Base-by-base conservation (phyloP, 345 rosid species). In the Lumnitzera littorea region DNA sequence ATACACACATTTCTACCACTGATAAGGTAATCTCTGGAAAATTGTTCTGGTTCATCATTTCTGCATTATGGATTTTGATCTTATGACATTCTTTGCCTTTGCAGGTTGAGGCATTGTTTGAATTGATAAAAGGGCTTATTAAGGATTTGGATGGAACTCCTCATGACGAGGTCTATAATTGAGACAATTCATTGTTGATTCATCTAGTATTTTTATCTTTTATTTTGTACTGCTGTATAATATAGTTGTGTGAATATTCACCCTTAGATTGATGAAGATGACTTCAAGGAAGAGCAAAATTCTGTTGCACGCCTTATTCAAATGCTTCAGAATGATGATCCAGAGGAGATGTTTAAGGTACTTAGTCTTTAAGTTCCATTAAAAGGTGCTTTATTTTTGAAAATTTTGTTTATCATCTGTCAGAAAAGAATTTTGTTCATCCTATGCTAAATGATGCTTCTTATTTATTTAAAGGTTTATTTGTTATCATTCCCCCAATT, bases 281-380 rank as follows among this genome's bases (percentile, higher is more conserved):
- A 94, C 75, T 94, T 90, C 67, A 86, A 82, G 76, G 97, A 86
- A 79, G 97, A 91, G 80, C 99, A 94, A 75, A 91, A 84, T 80
- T 86, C 99, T 63, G 97, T 94, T 65, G 91, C 96, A 17, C 92
- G 96, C 58, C 92, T 94, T 57, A 88, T 86, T 77, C 96, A 91
- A 80, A 83, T 91, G 96, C 69, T 91, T 62, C 74, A 80, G 67
- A 86, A 76, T 78, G 96, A 94, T 64, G 95, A 91, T 62, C 78
- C 79, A 23, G 99, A 90, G 70, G 97, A 94, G 81, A 88, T 94
- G 99, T 91, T 81, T 62, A 88, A 94, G 99, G 99, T 94, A 77
- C 61, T 58, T 68, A 47, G 54, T 63, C 48, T 49, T 57, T 46
- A 13, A 13, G 43, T 36, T 36, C 43, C 3, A 36, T 36, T 36